Conservation (phyloP, 2,329 filamentous ascomycete genomes). For the Penicillium italicum region DNA sequence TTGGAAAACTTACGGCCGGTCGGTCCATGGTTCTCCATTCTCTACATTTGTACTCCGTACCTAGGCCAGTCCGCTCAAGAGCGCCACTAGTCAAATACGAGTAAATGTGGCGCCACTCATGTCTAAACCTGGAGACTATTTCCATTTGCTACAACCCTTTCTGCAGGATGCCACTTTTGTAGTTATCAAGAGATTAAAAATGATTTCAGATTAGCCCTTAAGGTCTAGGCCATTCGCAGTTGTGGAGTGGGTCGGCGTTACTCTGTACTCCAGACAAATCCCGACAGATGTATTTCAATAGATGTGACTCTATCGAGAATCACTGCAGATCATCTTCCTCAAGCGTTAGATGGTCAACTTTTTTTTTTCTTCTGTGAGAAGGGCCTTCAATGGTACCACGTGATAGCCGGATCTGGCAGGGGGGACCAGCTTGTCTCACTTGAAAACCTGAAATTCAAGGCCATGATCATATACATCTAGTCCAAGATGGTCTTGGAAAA, state of each 20-base stretch:
- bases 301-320: neutral
- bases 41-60: no score
- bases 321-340: conserved; percentile 1
- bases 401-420: conserved; percentile 1
- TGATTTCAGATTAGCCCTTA: neutral
- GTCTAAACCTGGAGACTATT: neutral
- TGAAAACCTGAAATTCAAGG: neutral
- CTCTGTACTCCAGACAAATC: neutral
- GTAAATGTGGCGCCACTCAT: neutral
- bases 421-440: neutral
- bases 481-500: neutral
- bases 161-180: neutral
- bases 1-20: conserved; percentile 14
- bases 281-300: neutral
- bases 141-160: neutral
- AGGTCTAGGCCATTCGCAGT: neutral
- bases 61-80: neutral
- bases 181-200: neutral
- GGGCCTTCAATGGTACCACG: neutral
- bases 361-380: neutral
- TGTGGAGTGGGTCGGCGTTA: neutral
- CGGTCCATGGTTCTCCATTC: conserved; percentile 2
- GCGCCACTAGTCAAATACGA: conserved; percentile 4
- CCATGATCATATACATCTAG: neutral
- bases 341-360: neutral